A percentile compares a stretch with the other conserved stretches of the same genome.
phyloP scores from a whole-genome alignment of 1,139 yeast genomes.

The Scheffersomyces lignicola region DNA sequence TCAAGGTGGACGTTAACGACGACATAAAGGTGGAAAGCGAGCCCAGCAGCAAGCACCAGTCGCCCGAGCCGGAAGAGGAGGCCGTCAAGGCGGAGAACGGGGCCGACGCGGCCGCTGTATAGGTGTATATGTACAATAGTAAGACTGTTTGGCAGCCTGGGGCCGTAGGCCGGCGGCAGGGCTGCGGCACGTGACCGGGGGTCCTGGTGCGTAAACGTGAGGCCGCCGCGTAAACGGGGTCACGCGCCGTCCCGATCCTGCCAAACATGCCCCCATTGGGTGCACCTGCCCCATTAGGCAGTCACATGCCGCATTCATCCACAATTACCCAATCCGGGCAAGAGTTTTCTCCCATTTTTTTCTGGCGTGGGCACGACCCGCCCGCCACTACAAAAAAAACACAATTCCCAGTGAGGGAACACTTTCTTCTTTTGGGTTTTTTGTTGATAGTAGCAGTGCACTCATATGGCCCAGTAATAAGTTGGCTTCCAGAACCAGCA shows the following conservation, averaged over 20 bases:
- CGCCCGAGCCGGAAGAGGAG: slow-evolving; percentile 9
- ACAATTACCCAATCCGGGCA: not conserved
- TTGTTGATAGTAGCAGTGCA: slow-evolving; percentile 5
- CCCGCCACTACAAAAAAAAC: not conserved
- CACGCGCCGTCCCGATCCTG: too few species aligned
- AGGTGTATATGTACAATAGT: too few species aligned
- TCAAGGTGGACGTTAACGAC: slow-evolving; percentile 14
- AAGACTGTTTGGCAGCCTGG: too few species aligned
- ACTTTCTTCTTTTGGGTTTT: slow-evolving; percentile 5
- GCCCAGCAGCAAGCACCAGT: slow-evolving; percentile 6
- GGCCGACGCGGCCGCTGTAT: too few species aligned
- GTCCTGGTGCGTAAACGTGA: too few species aligned
- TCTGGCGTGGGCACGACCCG: not conserved
- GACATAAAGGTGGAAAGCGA: not conserved
- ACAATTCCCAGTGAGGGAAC: slow-evolving; percentile 2
- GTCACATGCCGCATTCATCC: slow-evolving; percentile 11
- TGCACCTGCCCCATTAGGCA: slow-evolving; percentile 5
- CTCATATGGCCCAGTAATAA: too few species aligned
- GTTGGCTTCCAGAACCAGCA: too few species aligned
- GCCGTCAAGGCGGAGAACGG: slow-evolving; percentile 9
- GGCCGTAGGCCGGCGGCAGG: too few species aligned
- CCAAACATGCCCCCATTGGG: too few species aligned
- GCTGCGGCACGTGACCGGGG: too few species aligned
- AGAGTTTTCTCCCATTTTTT: not conserved
- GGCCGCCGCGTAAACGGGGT: too few species aligned